Evolutionary conservation across 2,329 filamentous ascomycete genomes (phyloP).

Genomic region (Clonostachys rhizophaga): DNA sequence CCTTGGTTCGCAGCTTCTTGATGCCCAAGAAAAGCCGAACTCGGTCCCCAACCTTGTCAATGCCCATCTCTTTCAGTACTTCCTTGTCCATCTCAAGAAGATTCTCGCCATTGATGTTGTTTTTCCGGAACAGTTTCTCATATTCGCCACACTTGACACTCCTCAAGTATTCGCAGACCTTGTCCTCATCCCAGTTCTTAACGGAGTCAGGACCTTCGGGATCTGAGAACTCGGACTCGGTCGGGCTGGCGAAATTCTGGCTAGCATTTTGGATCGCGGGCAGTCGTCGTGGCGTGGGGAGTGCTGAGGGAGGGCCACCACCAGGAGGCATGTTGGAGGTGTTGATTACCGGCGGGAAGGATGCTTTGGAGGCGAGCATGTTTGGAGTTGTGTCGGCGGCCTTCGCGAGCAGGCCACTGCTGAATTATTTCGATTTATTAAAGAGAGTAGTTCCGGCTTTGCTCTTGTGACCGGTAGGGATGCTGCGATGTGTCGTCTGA

Average conservation of each 20-base stretch:
- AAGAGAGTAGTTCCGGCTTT: no score
- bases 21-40: conserved; percentile 86
- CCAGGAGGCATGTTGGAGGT: conserved; percentile 38
- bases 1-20: conserved; percentile 75
- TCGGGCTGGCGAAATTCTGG: conserved; percentile 72
- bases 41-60: conserved; percentile 95
- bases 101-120: conserved; percentile 97
- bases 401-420: not conserved
- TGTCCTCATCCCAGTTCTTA: conserved; percentile 86
- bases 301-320: conserved; percentile 36
- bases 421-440: no score
- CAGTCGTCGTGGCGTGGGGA: conserved; percentile 46
- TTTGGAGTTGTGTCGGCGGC: conserved; percentile 26
- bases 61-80: conserved; percentile 94
- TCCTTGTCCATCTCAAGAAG: conserved; percentile 95
- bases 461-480: no score
- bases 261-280: conserved; percentile 42
- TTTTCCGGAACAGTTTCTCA: conserved; percentile 81
- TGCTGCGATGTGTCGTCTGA: no score
- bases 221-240: conserved; percentile 90
- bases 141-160: conserved; percentile 94
- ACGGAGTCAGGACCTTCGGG: conserved; percentile 70
- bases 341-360: conserved; percentile 53
- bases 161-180: conserved; percentile 84
- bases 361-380: conserved; percentile 72